phyloP scores from a whole-genome alignment of 108 stramenopile genomes.

The Phaeodactylum tricornutum region DNA sequence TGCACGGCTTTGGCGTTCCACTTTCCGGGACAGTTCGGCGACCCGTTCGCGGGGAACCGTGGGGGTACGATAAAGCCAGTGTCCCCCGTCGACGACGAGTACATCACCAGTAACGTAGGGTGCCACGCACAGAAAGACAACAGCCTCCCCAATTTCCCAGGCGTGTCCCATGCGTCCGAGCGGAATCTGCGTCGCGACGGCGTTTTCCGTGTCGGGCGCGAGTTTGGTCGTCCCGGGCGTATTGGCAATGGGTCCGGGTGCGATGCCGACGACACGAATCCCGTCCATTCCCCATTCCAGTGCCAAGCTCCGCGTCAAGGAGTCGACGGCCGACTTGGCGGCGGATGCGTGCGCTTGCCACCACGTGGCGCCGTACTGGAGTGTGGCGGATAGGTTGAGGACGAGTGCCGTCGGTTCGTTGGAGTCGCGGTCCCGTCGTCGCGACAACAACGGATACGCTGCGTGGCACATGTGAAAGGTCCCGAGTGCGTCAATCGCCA shows the following conservation, averaged over 20 bases:
- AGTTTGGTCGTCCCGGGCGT: slow-evolving; percentile 93
- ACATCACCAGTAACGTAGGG: slow-evolving; percentile 67
- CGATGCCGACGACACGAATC: slow-evolving; percentile 87
- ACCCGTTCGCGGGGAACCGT: slow-evolving; percentile 77
- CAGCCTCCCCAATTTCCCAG: slow-evolving; percentile 77
- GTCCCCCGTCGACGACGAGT: slow-evolving; percentile 76
- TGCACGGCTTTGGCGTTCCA: slow-evolving; percentile 56
- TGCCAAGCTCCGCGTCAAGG: slow-evolving; percentile 80
- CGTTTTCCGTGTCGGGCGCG: slow-evolving; percentile 41
- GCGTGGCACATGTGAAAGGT: slow-evolving; percentile 87
- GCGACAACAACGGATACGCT: slow-evolving; percentile 57
- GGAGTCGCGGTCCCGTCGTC: too few species aligned
- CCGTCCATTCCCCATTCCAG: slow-evolving; percentile 87
- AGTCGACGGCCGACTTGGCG: slow-evolving; percentile 89
- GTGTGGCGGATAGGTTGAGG: slow-evolving; percentile 85
- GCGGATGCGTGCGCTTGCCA: slow-evolving; percentile 92
- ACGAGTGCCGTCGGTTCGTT: slow-evolving; percentile 38
- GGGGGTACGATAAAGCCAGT: slow-evolving; percentile 68
- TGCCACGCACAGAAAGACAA: slow-evolving; percentile 57
- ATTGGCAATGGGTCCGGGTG: slow-evolving; percentile 88
- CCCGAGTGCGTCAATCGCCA: slow-evolving; percentile 89
- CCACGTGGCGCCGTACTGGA: slow-evolving; percentile 10
- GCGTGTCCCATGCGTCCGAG: slow-evolving; percentile 65
- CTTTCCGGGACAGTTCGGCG: slow-evolving; percentile 48
- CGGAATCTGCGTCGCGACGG: slow-evolving; percentile 56